Evolutionary conservation across 805 yeast genomes (phyloP), one percentile per base, ranked within the genome.

Genomic region (Candida oleophila): DNA sequence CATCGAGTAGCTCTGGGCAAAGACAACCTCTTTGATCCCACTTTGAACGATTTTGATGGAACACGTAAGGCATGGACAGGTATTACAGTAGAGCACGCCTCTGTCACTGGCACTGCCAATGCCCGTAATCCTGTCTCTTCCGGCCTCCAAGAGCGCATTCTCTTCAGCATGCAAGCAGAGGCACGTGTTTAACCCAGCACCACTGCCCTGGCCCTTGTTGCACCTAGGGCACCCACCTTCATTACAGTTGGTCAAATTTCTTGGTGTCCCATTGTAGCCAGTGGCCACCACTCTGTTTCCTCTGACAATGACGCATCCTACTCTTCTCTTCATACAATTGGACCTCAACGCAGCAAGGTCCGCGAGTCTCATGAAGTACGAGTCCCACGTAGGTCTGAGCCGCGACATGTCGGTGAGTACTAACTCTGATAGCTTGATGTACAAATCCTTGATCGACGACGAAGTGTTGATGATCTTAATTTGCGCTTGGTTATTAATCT

Each of bases 221-320:
- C 99, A 94, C 35, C 99, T 72, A 3, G 80, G 66, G 65, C 99
- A 94, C 1, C 99, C 99, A 19, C 99, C 99, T 56, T 89, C 92
- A 59, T 89, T 91, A 67, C 99, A 94, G 57, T 94, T 94, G 21
- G 74, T 71, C 56, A 89, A 68, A 49, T 90, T 88, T 37, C 96
- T 76, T 9, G 99, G 98, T 0, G 99, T 94, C 1, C 99, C 99
- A 59, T 94, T 94, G 66, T 94, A 94, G 0, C 99, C 99, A 0
- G 99, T 94, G 2, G 98, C 94, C 21, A 94, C 77, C 22, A 94
- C 96, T 47, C 97, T 73, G 34, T 80, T 81, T 41, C 88, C 94
- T 44, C 89, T 77, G 2, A 89, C 97, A 15, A 94, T 80, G 7
- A 94, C 98, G 66, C 98, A 92, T 0, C 99, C 99, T 2, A 94